A percentile compares a stretch with the other conserved stretches of the same genome.
Conservation (phyloP, 2,329 filamentous ascomycete genomes). For the Phaeosphaeriaceae sp. region DNA sequence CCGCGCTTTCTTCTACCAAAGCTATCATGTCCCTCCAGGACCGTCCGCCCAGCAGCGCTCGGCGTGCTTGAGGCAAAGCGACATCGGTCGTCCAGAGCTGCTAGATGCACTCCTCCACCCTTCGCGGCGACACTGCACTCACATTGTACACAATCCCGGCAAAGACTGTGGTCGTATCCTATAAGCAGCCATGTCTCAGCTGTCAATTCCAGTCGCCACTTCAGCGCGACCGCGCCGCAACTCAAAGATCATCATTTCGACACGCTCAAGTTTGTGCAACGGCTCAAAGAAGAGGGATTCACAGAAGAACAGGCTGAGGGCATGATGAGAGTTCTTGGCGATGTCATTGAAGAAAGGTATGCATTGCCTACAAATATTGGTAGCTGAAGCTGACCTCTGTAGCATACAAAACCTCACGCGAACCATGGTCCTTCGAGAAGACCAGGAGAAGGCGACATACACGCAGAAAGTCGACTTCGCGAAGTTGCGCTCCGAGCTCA, state of each 20-base stretch:
- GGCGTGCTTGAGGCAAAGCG: constrained; percentile 22
- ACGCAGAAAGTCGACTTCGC: constrained; percentile 96
- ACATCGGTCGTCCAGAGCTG: constrained; percentile 18
- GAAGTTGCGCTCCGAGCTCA: constrained; percentile 91
- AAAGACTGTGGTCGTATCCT: constrained; percentile 8
- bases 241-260: constrained; percentile 93
- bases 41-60: constrained; percentile 26
- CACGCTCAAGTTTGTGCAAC: constrained; percentile 94
- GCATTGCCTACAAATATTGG: constrained; percentile 3
- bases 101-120: constrained; percentile 16
- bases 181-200: constrained; percentile 8
- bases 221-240: constrained; percentile 71
- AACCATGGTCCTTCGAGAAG: constrained; percentile 97
- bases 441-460: constrained; percentile 79
- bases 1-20: constrained; percentile 50
- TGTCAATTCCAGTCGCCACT: constrained; percentile 48
- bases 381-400: not conserved
- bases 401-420: constrained; percentile 96
- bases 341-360: constrained; percentile 94
- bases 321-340: constrained; percentile 98
- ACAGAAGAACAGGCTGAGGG: constrained; percentile 93
- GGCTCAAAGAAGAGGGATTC: constrained; percentile 88
- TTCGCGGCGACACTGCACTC: constrained; percentile 13
- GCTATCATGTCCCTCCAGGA: constrained; percentile 43
- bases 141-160: constrained; percentile 11